Conservation (phyloP, 495 filamentous ascomycete genomes). For the Xylaria bambusicola region DNA sequence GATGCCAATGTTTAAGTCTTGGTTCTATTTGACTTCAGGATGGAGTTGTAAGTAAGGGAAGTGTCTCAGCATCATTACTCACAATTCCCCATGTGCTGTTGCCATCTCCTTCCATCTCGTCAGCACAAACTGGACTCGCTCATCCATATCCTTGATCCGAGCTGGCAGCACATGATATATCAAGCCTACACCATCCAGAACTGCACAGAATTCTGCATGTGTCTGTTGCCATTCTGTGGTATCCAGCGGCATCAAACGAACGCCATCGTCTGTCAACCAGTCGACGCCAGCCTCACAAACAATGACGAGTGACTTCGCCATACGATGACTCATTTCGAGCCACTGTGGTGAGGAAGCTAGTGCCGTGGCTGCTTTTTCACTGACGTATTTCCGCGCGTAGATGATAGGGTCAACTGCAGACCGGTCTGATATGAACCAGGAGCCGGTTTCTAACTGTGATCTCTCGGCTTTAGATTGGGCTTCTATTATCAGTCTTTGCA, state of each 20-base stretch:
- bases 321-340: conserved; percentile 37
- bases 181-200: conserved; percentile 27
- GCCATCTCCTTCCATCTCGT: conserved; percentile 10
- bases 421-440: conserved; percentile 54
- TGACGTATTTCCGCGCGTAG: conserved; percentile 45
- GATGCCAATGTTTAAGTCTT: no score
- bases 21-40: no score
- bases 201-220: conserved; percentile 33
- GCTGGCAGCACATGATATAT: conserved; percentile 30
- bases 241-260: conserved; percentile 51
- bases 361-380: conserved; percentile 29
- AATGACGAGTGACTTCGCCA: conserved; percentile 42
- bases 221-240: conserved; percentile 41
- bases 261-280: conserved; percentile 53
- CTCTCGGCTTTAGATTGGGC: conserved; percentile 46
- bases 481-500: conserved; percentile 49
- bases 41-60: no score
- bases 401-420: conserved; percentile 53
- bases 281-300: conserved; percentile 45
- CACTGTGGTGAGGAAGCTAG: conserved; percentile 36
- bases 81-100: neutral
- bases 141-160: conserved; percentile 1
- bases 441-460: conserved; percentile 6
- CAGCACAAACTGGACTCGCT: conserved; percentile 13
- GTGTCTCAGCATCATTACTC: neutral